Percentiles rank a stretch among this genome's conserved stretches.
These are phyloP conservation scores for Selaginella moellendorffii DNA, from an alignment of 75 land plant genomes.

Conservation along the genomic window DNA sequence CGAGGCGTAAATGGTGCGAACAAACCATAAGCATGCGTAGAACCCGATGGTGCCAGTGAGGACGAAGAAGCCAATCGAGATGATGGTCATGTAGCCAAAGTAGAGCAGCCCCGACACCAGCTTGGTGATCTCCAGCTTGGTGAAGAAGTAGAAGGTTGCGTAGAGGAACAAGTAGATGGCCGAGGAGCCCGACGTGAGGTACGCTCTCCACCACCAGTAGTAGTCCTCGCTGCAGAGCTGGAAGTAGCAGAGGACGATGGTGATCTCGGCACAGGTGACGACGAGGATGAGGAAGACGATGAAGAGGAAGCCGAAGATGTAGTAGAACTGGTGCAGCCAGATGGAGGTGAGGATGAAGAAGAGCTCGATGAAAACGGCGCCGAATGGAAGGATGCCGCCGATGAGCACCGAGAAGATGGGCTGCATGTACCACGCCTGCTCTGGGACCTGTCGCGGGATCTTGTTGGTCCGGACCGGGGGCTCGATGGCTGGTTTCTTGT, in stretches of 20 bases:
- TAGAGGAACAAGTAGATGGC: too few relatives aligned
- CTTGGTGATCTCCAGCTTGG: too few relatives aligned
- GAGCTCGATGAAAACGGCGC: slow-evolving; percentile 29
- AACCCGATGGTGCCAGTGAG: slow-evolving; percentile 48
- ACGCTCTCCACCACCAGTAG: slow-evolving; percentile 25
- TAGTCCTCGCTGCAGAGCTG: slow-evolving; percentile 30
- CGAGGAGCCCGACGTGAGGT: slow-evolving; percentile 19
- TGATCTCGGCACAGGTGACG: slow-evolving; percentile 25
- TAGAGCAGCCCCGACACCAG: too few relatives aligned
- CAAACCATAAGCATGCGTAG: slow-evolving; percentile 49
- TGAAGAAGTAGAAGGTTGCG: too few relatives aligned
- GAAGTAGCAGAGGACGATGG: slow-evolving; percentile 26
- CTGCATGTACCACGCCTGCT: slow-evolving; percentile 27
- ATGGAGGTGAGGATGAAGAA: slow-evolving; percentile 29
- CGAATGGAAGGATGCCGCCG: slow-evolving; percentile 29
- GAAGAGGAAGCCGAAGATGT: slow-evolving; percentile 27
- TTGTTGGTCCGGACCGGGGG: slow-evolving; percentile 23
- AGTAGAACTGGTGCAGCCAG: slow-evolving; percentile 28
- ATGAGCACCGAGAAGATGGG: slow-evolving; percentile 21
- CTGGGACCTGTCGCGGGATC: slow-evolving; percentile 22
- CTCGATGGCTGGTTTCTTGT: slow-evolving; percentile 20
- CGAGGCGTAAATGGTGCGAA: slow-evolving; percentile 39
- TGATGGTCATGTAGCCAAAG: slow-evolving; percentile 23
- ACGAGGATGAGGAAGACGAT: slow-evolving; percentile 23
- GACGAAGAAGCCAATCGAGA: too few relatives aligned